Evolutionary conservation across 352 stramenopile species (phyloP), one percentile per base, ranked within the genome.

Genomic region (Phytopythium oedochilum): DNA sequence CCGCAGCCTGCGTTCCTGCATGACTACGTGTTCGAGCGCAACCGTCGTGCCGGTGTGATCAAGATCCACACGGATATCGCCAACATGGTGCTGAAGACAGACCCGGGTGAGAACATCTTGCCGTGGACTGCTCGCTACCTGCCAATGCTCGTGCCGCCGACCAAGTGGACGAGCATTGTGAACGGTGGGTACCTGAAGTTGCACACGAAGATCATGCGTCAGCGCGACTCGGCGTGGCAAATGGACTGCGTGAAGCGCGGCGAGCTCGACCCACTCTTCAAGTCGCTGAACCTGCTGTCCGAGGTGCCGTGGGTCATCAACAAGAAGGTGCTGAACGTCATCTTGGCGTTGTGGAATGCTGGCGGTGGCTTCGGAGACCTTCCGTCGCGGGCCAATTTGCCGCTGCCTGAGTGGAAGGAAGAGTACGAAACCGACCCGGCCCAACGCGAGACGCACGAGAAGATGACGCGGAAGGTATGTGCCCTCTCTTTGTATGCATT

Each of bases 221-320:
- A 91, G 55, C 80, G 84, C 32, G 79, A 89, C 47, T 83, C 74
- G 28, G 76, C 74, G 28, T 90, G 80, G 77, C 80, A 94, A 60
- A 83, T 96, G 78, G 87, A 97, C 59, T 94, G 86, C 61, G 80
- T 98, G 15, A 64, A 90, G 43, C 77, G 86, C 52, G 88, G 87
- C 35, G 73, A 98, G 47, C 83, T 98, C 36, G 59, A 71, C 7
- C 76, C 64, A 8, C 75, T 98, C 44, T 90, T 95, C 51, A 81
- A 95, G 48, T 88, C 91, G 18, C 78, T 99, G 8, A 98, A 98
- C 68, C 70, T 91, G 42, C 76, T 99, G 34, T 81, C 89, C 7
- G 86, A 89, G 29, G 93, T 98, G 29, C 82, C 92, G 23, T 99
- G 96, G 96, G 79, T 88, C 34, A 97, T 99, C 43, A 99, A 99